Conservation (phyloP, 2,329 filamentous ascomycete species). For the Trichophyton equinum region DNA sequence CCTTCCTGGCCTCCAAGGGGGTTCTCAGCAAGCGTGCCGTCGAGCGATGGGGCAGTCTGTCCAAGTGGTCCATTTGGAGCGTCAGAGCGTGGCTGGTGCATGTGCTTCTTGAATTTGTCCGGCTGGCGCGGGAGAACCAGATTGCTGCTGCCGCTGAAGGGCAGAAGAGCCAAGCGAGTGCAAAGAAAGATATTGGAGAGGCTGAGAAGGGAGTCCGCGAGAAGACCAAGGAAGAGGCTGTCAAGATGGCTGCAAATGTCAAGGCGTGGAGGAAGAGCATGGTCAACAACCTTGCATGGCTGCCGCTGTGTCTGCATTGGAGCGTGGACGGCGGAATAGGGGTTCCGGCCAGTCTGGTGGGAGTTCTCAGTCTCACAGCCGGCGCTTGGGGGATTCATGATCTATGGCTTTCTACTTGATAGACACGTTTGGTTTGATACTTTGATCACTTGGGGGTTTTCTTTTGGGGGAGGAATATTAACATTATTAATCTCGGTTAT, state of each 20-base stretch:
- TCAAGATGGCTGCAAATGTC: conserved; percentile 32
- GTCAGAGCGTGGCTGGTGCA: conserved; percentile 69
- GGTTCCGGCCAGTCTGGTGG: conserved; percentile 47
- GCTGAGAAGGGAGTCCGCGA: conserved; percentile 17
- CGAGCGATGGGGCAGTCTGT: conserved; percentile 41
- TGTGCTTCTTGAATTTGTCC: conserved; percentile 61
- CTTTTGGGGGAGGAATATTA: not conserved
- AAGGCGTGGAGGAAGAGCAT: conserved; percentile 48
- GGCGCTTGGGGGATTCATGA: conserved; percentile 34
- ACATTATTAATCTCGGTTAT: too few relatives aligned
- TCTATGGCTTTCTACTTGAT: conserved; percentile 33
- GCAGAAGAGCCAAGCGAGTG: not conserved
- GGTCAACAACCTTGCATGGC: conserved; percentile 60
- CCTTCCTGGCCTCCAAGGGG: conserved; percentile 62
- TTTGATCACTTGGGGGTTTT: not conserved
- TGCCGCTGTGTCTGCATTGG: conserved; percentile 76
- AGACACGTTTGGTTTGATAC: not conserved
- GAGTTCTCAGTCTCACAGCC: conserved; percentile 44
- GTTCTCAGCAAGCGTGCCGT: conserved; percentile 42
- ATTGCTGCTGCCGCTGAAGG: conserved; percentile 6
- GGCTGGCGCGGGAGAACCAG: conserved; percentile 41
- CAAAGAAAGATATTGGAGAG: conserved; percentile 18
- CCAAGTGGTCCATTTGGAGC: conserved; percentile 56
- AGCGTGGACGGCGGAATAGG: conserved; percentile 53
- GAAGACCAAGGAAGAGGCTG: conserved; percentile 12